These are phyloP conservation scores for Coemansia brasiliensis DNA, from an alignment of 192 early-diverging fungal species.

Conservation along the genomic window DNA sequence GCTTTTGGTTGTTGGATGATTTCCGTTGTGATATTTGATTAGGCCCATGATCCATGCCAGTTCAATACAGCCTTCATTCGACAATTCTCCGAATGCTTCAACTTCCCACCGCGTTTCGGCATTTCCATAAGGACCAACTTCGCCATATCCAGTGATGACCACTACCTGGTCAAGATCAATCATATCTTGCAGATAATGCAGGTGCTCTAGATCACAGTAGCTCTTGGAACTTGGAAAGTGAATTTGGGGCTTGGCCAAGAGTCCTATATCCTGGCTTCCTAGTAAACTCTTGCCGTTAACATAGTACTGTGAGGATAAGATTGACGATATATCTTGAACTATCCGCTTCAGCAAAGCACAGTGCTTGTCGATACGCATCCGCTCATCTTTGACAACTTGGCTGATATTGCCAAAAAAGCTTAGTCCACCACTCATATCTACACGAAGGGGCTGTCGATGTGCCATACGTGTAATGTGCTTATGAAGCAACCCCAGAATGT, in stretches of 20 bases:
- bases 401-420: slow-evolving; percentile 49
- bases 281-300: neutral
- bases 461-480: slow-evolving; percentile 66
- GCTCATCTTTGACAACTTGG: neutral
- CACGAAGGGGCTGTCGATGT: slow-evolving; percentile 78
- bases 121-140: slow-evolving; percentile 91
- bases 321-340: neutral
- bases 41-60: slow-evolving; percentile 98
- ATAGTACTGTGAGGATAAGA: no score
- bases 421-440: slow-evolving; percentile 84
- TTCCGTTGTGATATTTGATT: slow-evolving; percentile 80
- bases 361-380: neutral
- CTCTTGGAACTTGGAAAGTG: slow-evolving; percentile 73
- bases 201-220: slow-evolving; percentile 66
- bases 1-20: slow-evolving; percentile 13
- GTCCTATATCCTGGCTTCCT: slow-evolving; percentile 14
- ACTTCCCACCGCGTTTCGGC: slow-evolving; percentile 95
- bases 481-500: slow-evolving; percentile 85
- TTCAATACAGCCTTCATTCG: slow-evolving; percentile 76
- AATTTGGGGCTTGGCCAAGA: slow-evolving; percentile 84
- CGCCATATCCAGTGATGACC: slow-evolving; percentile 90
- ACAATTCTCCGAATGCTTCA: slow-evolving; percentile 73
- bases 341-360: neutral
- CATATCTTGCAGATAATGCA: slow-evolving; percentile 68
- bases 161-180: slow-evolving; percentile 90